Evolutionary conservation across 169 alveolate species (phyloP), one percentile per base, ranked within the genome.

Genomic region (Eimeria necatrix): DNA sequence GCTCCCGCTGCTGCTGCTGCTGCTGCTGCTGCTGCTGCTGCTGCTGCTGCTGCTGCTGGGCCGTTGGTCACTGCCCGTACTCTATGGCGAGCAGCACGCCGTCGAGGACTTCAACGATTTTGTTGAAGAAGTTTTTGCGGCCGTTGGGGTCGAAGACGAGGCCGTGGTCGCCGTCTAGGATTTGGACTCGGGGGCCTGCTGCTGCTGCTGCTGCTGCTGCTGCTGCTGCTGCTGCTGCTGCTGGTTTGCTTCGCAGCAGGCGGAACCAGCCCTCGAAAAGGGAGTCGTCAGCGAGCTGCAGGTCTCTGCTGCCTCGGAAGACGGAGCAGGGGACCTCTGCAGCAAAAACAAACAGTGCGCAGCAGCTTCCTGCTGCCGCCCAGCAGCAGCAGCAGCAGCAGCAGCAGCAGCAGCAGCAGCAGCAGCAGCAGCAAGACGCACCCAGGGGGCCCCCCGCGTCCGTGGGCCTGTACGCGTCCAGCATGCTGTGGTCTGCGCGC

Each of bases 311-410:
- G 64, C 89, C 94, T 0, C 94, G 94, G 48, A 90, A 90, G 32
- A 90, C 89, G 8, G 94, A 56, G 49, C 86, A 73, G 26, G 94
- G 94, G 20, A 90, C 64, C 20, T 73, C 94, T 90, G 94, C 24
- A 22, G 83, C 9, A 24, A 24, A 59, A 20, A 26, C 16, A 80
- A n/a, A 49, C 41, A 49, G 0, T 8, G 6, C 51, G 14, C n/a
- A 12, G 32, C 26, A 20, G 85, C 26, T 71, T 12, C 10, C 48
- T 7, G 0, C 0, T 0, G 51, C 26, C 0, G 83, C 20, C 0
- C 20, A 5, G 83, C 26, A 71, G 6, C 52, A 22, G 12, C 68
- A 56, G 12, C 68, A 56, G 20, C 12, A 10, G 68, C 12, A 56
- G 68, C 12, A 10, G 0, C 68, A 10, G 12, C 12, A 10, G 68